Base-by-base conservation (phyloP, 2,329 filamentous ascomycete genomes). In the Drechslerella coelobrocha region DNA sequence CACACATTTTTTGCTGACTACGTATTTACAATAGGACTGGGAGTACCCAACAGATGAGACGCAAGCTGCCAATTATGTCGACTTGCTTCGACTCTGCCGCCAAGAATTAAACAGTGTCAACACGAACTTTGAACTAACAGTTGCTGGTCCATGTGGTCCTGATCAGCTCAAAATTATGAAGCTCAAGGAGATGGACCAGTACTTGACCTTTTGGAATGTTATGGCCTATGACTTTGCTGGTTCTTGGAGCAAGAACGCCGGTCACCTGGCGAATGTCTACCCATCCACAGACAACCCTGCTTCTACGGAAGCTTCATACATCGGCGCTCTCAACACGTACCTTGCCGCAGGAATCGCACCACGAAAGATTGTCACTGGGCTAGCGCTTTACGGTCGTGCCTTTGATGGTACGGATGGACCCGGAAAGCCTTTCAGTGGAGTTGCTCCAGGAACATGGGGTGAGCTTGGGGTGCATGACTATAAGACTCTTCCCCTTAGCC, bases 221-320 rank as follows among this genome's bases (percentile, higher is more conserved):
- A 96, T 96, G 91, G 89, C 89, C 1, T 96, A 96, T 79, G 91
- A 96, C 79, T 95, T 74, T 78, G 87, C 91, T 4, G 93, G 93
- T 0, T 88, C 86, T 2, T 24, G 41, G 5, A 90, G 92, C 76
- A 75, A 80, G 2, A 77, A 77, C 2, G 82, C 90, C 0, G 91
- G 88, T 2, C 92, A 97, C 80, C 88, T 92, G 78, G 86, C 92
- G 3, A 97, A 96, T 78, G 78, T 97, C 37, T 89, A 84, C 76
- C 83, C 83, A 0, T 88, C 84, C 23, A 74, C 74, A 1, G 76
- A 80, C 5, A 84, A 86, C 76, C 85, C 89, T 0, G 74, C 79
- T 0, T 82, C 83, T 56, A 97, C 93, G 0, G 92, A 92, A 0
- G 96, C 92, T 81, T 91, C 85, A 79, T 90, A 89, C 1, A 81